Evolutionary conservation across 2,329 filamentous ascomycete species (phyloP), one percentile per base, ranked within the genome.

Genomic region (Juglanconis sp.): DNA sequence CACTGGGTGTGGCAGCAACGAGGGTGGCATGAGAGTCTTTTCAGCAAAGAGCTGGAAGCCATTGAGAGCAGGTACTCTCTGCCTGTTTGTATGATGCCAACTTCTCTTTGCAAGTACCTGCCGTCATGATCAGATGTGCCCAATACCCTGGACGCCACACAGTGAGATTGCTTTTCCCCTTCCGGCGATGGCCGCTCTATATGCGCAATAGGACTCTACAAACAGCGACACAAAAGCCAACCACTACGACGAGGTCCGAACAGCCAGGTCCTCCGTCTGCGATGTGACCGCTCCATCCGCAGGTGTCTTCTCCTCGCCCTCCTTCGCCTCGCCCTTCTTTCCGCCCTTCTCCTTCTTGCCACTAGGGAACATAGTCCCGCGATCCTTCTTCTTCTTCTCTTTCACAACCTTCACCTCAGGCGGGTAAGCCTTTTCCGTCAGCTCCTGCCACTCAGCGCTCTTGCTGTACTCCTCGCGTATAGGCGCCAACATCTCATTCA

Each of bases 351-450:
- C 65, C 30, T 64, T 61, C 35, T 51, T 55, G 35, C 24, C 57
- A 30, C 83, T 84, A 0, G 87, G 88, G 70, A 87, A 83, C 62
- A 83, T 81, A 1, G 84, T 82, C 1, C 90, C 90, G 75, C 88
- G 87, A 68, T 93, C 86, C 81, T 93, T 95, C 63, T 81, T 79
- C 77, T 91, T 91, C 80, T 90, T 89, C 67, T 84, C 86, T 76
- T 92, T 90, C 78, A 91, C 87, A 72, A 84, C 82, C 66, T 85
- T 82, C 32, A 79, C 79, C 0, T 82, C 79, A 1, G 85, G 85
- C 17, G 95, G 95, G 82, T 98, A 99, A 35, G 93, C 95, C 72
- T 89, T 87, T 56, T 84, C 72, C 54, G 88, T 84, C 57, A 92
- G 82, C 60, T 87, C 85, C 76, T 96, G 89, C 92, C 92, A 98